These are phyloP conservation scores for Penicillium daleae DNA, from an alignment of 495 filamentous ascomycete species.

Conservation along the genomic window DNA sequence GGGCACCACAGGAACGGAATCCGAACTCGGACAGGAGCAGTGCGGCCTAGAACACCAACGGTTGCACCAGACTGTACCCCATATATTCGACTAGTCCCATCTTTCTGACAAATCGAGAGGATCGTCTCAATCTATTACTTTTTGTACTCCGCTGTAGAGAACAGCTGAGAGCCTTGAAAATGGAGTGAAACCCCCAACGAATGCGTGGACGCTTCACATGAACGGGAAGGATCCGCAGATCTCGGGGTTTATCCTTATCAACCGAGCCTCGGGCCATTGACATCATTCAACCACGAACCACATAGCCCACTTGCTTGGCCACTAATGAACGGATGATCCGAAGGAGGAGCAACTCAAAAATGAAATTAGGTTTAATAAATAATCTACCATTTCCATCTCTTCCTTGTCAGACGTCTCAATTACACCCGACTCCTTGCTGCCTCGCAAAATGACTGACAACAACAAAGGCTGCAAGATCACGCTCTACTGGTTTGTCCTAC, in stretches of 20 bases:
- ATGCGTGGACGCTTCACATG: conserved; percentile 24
- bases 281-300: conserved; percentile 20
- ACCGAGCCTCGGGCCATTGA: conserved; percentile 32
- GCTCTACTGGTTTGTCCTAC: conserved; percentile 70
- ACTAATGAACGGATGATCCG: not conserved
- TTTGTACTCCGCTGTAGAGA: no score
- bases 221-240: conserved; percentile 14
- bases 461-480: conserved; percentile 65
- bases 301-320: not conserved
- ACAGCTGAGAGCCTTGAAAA: no score
- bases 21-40: not conserved
- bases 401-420: not conserved
- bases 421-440: not conserved
- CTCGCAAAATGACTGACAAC: conserved; percentile 33
- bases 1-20: not conserved
- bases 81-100: not conserved
- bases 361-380: not conserved
- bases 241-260: conserved; percentile 25
- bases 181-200: not conserved
- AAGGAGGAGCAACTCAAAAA: not conserved
- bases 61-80: not conserved
- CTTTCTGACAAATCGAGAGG: not conserved
- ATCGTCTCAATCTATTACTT: not conserved
- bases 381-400: not conserved
- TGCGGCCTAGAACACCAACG: not conserved